Percentiles rank a stretch among this genome's conserved stretches.
phyloP scores from a whole-genome alignment of 139 green algal genomes.

The Chlorella ohadii region DNA sequence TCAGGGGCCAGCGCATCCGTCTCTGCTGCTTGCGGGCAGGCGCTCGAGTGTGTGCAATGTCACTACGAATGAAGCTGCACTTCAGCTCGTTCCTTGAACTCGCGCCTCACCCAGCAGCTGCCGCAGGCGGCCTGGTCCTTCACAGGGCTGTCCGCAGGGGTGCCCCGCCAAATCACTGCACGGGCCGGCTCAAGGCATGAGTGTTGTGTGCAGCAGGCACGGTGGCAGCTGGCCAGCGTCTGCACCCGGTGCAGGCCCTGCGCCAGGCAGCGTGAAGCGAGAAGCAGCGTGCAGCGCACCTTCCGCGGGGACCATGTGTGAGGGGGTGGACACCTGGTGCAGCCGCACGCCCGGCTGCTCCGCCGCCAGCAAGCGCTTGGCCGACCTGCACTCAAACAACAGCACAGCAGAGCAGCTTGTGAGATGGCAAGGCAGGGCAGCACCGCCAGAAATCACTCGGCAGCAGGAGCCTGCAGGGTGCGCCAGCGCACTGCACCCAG shows the following conservation, averaged over 20 bases:
- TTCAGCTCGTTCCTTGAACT: too few species aligned
- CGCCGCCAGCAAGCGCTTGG: constrained; percentile 11
- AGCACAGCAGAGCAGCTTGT: background rate
- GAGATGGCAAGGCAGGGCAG: background rate
- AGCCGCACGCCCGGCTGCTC: background rate
- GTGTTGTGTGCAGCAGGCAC: too few species aligned
- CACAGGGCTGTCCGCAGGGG: constrained; percentile 57
- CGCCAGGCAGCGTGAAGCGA: too few species aligned
- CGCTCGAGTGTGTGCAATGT: too few species aligned
- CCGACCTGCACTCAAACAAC: background rate
- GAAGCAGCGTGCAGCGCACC: background rate
- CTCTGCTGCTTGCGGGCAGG: background rate
- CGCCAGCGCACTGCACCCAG: too few species aligned
- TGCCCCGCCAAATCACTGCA: constrained; percentile 58
- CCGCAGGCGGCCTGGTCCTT: constrained; percentile 74
- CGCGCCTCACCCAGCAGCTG: background rate
- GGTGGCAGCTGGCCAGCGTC: too few species aligned
- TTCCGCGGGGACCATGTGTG: constrained; percentile 34
- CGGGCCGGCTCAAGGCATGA: too few species aligned
- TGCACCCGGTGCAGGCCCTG: too few species aligned
- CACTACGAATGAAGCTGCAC: too few species aligned
- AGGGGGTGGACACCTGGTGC: constrained; percentile 14
- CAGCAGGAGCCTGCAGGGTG: too few species aligned
- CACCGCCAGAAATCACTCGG: too few species aligned
- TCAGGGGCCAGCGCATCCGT: background rate